Evolutionary conservation across 129 eudicot genomes (phyloP).

Genomic region (Saussurea involucrata): DNA sequence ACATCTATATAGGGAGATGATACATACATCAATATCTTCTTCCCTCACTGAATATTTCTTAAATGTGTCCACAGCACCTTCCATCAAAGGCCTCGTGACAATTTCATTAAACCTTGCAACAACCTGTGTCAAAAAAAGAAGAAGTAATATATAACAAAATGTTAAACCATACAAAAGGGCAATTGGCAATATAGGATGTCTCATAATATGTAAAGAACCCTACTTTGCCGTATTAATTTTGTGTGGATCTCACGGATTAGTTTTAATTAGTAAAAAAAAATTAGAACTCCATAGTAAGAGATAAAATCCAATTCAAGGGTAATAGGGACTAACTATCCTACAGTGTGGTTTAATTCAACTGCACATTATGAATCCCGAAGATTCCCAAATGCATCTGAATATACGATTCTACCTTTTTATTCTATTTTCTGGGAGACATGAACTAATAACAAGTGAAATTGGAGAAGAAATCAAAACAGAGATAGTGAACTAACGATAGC

Average conservation of each 20-base stretch:
- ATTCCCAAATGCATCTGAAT: neutral
- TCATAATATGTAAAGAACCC: neutral
- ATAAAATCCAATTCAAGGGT: neutral
- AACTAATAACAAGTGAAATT: neutral
- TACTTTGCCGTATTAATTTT: neutral
- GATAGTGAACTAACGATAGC: conserved; percentile 55
- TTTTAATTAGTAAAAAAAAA: neutral
- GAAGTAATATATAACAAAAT: neutral
- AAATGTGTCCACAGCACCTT: conserved; percentile 93
- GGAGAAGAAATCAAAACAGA: neutral
- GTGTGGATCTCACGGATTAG: neutral
- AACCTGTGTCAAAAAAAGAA: conserved; percentile 45
- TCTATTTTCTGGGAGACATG: neutral
- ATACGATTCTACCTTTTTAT: neutral
- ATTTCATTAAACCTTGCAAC: conserved; percentile 97
- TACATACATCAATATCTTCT: conserved; percentile 81
- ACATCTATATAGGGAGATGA: conserved; percentile 10
- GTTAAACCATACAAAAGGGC: neutral
- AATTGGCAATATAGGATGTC: neutral
- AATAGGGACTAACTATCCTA: neutral
- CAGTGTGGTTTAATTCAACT: neutral
- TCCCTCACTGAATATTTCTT: conserved; percentile 71
- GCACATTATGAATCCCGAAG: neutral
- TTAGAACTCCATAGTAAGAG: neutral
- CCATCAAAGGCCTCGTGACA: conserved; percentile 74